These are phyloP conservation scores for Podila epigama DNA, from an alignment of 192 early-diverging fungal species.

Conservation along the genomic window DNA sequence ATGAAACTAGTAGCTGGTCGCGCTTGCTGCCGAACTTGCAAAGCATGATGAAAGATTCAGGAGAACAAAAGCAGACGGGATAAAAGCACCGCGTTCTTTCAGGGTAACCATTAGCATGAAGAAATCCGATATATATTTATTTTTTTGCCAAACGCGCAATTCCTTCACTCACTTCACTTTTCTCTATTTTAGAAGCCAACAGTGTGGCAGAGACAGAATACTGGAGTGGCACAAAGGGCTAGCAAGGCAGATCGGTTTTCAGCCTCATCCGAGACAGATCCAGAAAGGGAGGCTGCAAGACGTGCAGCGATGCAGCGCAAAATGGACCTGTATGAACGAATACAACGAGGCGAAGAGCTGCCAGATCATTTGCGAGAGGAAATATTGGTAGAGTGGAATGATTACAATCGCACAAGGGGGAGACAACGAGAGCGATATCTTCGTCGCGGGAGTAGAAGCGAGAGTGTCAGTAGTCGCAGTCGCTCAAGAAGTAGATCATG, in stretches of 20 bases:
- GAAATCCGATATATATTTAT: neutral
- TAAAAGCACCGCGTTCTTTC: constrained; percentile 23
- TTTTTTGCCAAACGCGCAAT: neutral
- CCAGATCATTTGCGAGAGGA: constrained; percentile 54
- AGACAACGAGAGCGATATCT: neutral
- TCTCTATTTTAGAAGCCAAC: constrained; percentile 50
- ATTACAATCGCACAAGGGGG: constrained; percentile 28
- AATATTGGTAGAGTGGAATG: constrained; percentile 67
- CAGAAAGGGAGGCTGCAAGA: constrained; percentile 45
- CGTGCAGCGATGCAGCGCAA: constrained; percentile 64
- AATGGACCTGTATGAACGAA: constrained; percentile 65
- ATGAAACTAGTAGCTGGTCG: constrained; percentile 17
- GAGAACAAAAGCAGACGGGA: constrained; percentile 6
- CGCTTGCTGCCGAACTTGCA: constrained; percentile 32
- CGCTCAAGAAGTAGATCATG: constrained; percentile 10
- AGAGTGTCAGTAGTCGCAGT: constrained; percentile 7
- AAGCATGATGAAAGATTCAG: constrained; percentile 34
- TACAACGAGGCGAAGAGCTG: constrained; percentile 47
- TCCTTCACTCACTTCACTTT: no score
- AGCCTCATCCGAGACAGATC: constrained; percentile 12
- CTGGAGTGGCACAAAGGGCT: constrained; percentile 53
- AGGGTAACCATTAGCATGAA: constrained; percentile 11
- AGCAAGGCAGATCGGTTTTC: constrained; percentile 36
- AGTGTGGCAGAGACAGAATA: constrained; percentile 58
- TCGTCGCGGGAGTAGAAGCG: constrained; percentile 1